Percentiles rank a stretch among this genome's conserved stretches.
Evolutionary conservation across 169 alveolate species (phyloP).

Genomic region (Eimeria falciformis): DNA sequence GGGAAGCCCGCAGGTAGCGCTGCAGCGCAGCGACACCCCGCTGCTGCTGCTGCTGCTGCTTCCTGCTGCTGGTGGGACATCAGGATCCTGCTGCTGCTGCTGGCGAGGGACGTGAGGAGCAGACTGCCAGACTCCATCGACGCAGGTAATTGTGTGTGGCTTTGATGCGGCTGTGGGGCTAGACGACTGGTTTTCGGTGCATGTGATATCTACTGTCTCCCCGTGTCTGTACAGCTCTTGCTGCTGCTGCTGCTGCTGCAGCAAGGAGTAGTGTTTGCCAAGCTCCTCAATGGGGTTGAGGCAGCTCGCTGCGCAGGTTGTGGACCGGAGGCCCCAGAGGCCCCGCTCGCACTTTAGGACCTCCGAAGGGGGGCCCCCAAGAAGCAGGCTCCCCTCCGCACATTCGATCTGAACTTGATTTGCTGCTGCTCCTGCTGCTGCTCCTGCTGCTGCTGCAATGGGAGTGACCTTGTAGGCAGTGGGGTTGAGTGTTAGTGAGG

Average conservation of each 20-base stretch:
- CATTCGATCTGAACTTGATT: constrained; percentile 18
- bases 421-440: constrained; percentile 28
- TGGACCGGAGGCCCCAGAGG: constrained; percentile 53
- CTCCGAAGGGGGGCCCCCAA: constrained; percentile 41
- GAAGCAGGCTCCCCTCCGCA: constrained; percentile 13
- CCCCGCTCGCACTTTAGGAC: constrained; percentile 24
- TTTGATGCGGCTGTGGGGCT: not conserved
- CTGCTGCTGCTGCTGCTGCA: constrained; percentile 31
- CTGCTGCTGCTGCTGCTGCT: constrained; percentile 21
- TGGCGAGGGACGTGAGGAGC: not conserved
- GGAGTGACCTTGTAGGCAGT: constrained; percentile 25
- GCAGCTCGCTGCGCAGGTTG: constrained; percentile 54
- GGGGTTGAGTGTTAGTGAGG: constrained; percentile 36
- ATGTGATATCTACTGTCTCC: constrained; percentile 25
- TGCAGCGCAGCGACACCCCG: constrained; percentile 60
- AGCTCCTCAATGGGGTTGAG: constrained; percentile 35
- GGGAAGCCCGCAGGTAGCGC: constrained; percentile 58
- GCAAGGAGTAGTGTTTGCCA: constrained; percentile 10
- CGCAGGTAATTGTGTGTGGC: constrained; percentile 45
- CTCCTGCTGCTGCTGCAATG: not conserved
- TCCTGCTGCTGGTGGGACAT: not conserved
- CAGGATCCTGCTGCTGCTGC: not conserved
- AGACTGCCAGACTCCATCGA: constrained; percentile 52
- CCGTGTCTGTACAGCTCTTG: constrained; percentile 2
- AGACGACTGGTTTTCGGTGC: not conserved